Percentiles rank a stretch among this genome's conserved stretches.
Conservation (phyloP, 179 eudicot genomes). For the Patellifolia procumbens region DNA sequence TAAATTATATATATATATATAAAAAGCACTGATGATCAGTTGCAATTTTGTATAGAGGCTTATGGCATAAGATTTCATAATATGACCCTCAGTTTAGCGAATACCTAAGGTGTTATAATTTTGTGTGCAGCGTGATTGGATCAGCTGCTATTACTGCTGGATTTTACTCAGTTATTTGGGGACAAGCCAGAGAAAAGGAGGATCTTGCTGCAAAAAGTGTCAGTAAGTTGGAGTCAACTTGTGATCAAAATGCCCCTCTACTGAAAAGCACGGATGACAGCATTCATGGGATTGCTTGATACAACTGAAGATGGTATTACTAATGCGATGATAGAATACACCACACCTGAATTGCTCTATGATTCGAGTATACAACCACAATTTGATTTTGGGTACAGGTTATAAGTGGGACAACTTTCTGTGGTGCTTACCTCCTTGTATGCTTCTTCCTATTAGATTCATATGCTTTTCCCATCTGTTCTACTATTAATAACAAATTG, state of each 20-base stretch:
- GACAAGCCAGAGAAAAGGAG: slow-evolving; percentile 66
- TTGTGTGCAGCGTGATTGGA: slow-evolving; percentile 62
- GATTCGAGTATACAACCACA: neutral
- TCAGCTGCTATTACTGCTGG: slow-evolving; percentile 69
- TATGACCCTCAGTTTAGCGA: neutral
- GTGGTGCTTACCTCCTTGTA: slow-evolving; percentile 1
- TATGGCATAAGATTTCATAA: no score
- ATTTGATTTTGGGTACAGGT: neutral
- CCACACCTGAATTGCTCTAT: neutral
- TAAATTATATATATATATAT: no score
- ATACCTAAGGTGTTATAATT: slow-evolving; percentile 6
- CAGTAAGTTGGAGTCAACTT: slow-evolving; percentile 35
- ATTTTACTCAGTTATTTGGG: slow-evolving; percentile 89
- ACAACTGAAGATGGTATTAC: neutral
- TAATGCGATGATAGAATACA: neutral
- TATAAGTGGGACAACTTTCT: neutral
- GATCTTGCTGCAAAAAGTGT: slow-evolving; percentile 19
- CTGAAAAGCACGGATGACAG: slow-evolving; percentile 32
- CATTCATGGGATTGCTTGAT: slow-evolving; percentile 3
- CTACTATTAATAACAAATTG: neutral
- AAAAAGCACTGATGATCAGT: no score
- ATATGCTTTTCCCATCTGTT: neutral
- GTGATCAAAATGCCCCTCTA: slow-evolving; percentile 48
- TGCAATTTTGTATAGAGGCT: neutral
- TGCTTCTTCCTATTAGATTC: neutral